phyloP scores from a whole-genome alignment of 768 basidiomycete species.

The Lactarius sp. region DNA sequence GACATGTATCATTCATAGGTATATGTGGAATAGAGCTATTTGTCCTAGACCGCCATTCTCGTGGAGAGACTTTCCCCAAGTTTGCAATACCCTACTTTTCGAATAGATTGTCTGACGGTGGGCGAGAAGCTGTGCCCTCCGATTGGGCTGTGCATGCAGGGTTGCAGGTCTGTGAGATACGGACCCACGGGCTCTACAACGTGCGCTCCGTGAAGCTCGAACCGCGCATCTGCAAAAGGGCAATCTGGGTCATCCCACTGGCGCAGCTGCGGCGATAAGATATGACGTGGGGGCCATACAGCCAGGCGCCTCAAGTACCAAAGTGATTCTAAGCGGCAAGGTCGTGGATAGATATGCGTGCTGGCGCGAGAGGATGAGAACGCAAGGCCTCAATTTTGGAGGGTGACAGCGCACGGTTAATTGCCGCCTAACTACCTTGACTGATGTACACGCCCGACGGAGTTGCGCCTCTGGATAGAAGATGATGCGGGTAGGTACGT shows the following conservation, averaged over 20 bases:
- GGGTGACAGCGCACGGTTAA: conserved; percentile 1
- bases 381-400: neutral
- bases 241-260: neutral
- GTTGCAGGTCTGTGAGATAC: conserved; percentile 5
- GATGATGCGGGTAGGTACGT: neutral
- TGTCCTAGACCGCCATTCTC: conserved; percentile 3
- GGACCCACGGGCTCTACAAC: neutral
- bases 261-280: neutral
- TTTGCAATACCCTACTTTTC: neutral
- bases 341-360: neutral
- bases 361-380: neutral
- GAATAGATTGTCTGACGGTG: neutral
- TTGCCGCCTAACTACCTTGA: neutral
- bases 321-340: neutral
- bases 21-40: neutral
- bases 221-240: neutral
- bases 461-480: neutral
- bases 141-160: neutral
- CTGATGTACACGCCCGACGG: neutral
- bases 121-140: neutral
- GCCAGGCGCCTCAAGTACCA: neutral
- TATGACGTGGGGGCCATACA: neutral
- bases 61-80: neutral
- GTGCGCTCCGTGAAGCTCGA: neutral
- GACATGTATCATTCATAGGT: conserved; percentile 11